Percentiles rank a stretch among this genome's conserved stretches.
phyloP scores from a whole-genome alignment of 805 yeast species.

The Wickerhamomyces rabaulensis region DNA sequence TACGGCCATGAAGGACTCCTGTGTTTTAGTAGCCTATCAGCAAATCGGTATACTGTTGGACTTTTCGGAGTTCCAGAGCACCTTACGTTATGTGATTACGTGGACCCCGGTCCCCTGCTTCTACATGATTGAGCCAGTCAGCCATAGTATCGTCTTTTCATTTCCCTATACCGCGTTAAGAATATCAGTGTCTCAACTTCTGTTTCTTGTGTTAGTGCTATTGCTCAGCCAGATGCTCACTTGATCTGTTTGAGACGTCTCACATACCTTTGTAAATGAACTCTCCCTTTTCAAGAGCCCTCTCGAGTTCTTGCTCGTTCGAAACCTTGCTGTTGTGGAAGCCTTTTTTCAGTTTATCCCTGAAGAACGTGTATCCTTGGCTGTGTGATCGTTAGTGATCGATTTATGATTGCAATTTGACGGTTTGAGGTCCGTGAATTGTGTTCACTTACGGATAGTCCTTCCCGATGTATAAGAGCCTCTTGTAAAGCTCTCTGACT shows the following conservation, averaged over 20 bases:
- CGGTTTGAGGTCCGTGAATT: too few species aligned
- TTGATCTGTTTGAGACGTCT: too few species aligned
- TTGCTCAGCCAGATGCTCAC: too few species aligned
- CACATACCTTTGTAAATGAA: constrained; percentile 10
- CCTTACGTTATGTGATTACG: too few species aligned
- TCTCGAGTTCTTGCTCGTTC: constrained; percentile 6
- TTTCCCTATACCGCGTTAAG: constrained; percentile 16
- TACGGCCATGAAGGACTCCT: too few species aligned
- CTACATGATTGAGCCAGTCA: background rate
- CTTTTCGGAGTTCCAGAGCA: too few species aligned
- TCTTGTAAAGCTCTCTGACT: background rate
- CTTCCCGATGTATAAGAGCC: constrained; percentile 14
- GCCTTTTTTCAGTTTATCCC: constrained; percentile 11
- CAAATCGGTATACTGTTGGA: too few species aligned
- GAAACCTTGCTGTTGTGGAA: constrained; percentile 7
- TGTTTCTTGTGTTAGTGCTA: background rate
- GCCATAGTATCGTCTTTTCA: constrained; percentile 15
- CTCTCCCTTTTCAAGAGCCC: constrained; percentile 15
- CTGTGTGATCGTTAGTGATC: constrained; percentile 3
- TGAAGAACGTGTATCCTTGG: constrained; percentile 13
- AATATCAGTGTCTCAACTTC: constrained; percentile 19
- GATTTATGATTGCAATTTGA: too few species aligned
- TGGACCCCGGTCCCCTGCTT: too few species aligned
- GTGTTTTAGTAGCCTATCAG: too few species aligned
- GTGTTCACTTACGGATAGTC: constrained; percentile 15